Evolutionary conservation across 148 eudicot species (phyloP).

Genomic region (Amaranthus palmeri): DNA sequence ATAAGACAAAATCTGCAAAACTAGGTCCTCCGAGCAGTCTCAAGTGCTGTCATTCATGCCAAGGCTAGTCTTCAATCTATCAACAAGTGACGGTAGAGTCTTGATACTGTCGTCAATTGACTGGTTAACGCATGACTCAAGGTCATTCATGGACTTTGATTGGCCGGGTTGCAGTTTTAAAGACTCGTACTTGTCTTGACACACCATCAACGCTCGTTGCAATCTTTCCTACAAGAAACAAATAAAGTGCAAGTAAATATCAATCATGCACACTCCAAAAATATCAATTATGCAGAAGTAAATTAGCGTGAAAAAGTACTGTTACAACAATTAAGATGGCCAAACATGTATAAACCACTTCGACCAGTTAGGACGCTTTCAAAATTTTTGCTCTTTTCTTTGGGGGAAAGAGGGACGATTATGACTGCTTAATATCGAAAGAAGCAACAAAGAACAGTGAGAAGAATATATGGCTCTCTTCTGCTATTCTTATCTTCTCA

Average conservation of each 20-base stretch:
- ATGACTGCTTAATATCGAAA: not conserved
- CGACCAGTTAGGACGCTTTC: not conserved
- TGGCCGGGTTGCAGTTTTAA: constrained; percentile 56
- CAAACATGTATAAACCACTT: not conserved
- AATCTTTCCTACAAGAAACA: constrained; percentile 23
- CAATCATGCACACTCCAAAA: not conserved
- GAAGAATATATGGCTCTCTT: not conserved
- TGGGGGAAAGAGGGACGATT: not conserved
- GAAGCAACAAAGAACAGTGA: not conserved
- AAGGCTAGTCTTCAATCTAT: constrained; percentile 56
- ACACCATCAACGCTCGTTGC: constrained; percentile 63
- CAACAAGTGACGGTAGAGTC: constrained; percentile 57
- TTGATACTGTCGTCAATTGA: constrained; percentile 61
- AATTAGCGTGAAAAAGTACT: no score
- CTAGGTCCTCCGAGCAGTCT: constrained; percentile 4
- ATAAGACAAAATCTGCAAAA: not conserved
- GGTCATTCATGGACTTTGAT: constrained; percentile 43
- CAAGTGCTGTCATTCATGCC: constrained; percentile 34
- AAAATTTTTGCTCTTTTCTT: not conserved
- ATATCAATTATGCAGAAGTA: not conserved
- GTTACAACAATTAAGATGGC: no score
- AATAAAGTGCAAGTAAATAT: not conserved
- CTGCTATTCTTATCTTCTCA: not conserved
- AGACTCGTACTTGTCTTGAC: constrained; percentile 84
- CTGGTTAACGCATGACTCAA: constrained; percentile 68